Conservation (phyloP, 129 eudicot genomes). For the Kitagawia praeruptora region DNA sequence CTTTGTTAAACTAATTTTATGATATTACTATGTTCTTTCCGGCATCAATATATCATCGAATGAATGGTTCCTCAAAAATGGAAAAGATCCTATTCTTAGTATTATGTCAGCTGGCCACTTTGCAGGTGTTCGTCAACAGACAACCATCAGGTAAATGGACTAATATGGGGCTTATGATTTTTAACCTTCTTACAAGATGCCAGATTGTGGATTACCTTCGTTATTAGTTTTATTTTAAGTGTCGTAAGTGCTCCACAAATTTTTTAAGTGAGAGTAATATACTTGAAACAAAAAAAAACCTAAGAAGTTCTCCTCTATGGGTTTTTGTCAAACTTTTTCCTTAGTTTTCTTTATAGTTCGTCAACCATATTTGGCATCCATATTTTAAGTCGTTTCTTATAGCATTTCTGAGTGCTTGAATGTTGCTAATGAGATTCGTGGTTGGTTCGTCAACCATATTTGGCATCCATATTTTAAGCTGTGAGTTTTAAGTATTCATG, state of each 20-base stretch:
- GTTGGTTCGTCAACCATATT: too few species aligned
- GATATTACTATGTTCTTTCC: background rate
- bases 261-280: background rate
- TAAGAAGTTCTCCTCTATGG: background rate
- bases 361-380: too few species aligned
- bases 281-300: too few species aligned
- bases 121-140: conserved; percentile 17
- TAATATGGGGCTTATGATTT: background rate
- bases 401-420: too few species aligned
- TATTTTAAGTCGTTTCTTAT: too few species aligned
- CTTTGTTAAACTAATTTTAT: background rate
- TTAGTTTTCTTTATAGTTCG: too few species aligned
- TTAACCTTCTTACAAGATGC: background rate
- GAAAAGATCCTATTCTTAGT: conserved; percentile 32
- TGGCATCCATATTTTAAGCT: too few species aligned
- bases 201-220: background rate
- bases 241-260: background rate
- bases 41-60: conserved; percentile 51
- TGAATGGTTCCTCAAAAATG: conserved; percentile 64
- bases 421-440: too few species aligned
- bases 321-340: too few species aligned
- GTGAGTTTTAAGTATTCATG: too few species aligned
- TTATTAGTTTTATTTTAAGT: too few species aligned
- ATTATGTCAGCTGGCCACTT: conserved; percentile 47
- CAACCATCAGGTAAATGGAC: conserved; percentile 28